A percentile compares a stretch with the other conserved stretches of the same genome.
Evolutionary conservation across 306 rosid genomes (phyloP).

Genomic region (Fagus sylvatica): DNA sequence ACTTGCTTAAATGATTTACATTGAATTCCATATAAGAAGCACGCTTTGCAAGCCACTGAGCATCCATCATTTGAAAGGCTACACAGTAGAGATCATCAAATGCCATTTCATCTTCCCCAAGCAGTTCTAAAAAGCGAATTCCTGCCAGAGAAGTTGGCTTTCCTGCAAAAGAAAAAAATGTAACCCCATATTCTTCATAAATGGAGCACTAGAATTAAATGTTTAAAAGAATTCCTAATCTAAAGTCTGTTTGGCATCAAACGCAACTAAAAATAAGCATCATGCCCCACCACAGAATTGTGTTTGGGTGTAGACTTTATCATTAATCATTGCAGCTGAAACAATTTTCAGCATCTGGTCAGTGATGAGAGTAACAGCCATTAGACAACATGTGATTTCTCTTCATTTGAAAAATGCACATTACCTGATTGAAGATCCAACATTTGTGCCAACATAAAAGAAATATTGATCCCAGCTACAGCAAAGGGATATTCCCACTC

Average conservation of each 20-base stretch:
- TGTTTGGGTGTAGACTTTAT: neutral
- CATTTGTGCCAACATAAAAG: constrained; percentile 82
- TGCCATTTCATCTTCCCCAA: constrained; percentile 79
- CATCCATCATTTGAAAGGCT: constrained; percentile 93
- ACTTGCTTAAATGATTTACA: constrained; percentile 38
- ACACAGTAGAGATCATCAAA: constrained; percentile 81
- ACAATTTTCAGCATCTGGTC: neutral
- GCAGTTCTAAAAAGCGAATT: constrained; percentile 61
- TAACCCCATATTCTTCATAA: neutral
- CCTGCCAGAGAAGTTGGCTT: constrained; percentile 62
- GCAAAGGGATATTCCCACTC: constrained; percentile 99
- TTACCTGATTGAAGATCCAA: constrained; percentile 93
- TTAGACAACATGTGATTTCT: neutral
- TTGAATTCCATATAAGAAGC: constrained; percentile 95
- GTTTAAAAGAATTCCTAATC: neutral
- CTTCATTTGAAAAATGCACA: constrained; percentile 1
- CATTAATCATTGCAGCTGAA: neutral
- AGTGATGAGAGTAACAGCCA: neutral
- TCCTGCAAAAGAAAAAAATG: constrained; percentile 40
- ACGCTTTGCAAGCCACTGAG: constrained; percentile 92
- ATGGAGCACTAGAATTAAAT: neutral
- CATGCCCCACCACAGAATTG: neutral
- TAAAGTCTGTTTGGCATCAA: neutral
- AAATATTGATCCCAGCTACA: constrained; percentile 90
- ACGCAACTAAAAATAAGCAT: neutral